A percentile compares a stretch with the other conserved stretches of the same genome.
Evolutionary conservation across 2,329 filamentous ascomycete genomes (phyloP).

Genomic region (Colletotrichum orbiculare): DNA sequence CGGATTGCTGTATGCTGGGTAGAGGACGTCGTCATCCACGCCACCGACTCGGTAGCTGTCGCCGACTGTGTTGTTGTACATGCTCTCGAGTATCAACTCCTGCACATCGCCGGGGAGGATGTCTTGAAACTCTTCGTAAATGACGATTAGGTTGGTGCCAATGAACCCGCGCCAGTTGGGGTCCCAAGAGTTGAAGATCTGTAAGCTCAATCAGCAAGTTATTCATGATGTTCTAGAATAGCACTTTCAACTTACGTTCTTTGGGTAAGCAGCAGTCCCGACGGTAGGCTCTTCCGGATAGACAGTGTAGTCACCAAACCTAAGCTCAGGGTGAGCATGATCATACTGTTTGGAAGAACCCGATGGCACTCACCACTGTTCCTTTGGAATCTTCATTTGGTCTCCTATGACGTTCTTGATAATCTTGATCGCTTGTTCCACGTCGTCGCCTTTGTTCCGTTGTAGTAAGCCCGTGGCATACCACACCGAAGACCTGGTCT

Average conservation of each 20-base stretch:
- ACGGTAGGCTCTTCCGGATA: slow-evolving; percentile 68
- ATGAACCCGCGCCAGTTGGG: slow-evolving; percentile 74
- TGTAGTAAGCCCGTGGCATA: slow-evolving; percentile 68
- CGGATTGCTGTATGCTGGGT: slow-evolving; percentile 51
- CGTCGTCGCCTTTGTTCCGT: slow-evolving; percentile 61
- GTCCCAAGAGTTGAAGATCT: slow-evolving; percentile 68
- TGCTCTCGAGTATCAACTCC: slow-evolving; percentile 60
- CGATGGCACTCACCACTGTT: slow-evolving; percentile 41
- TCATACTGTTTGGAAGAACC: slow-evolving; percentile 54
- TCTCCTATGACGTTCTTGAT: slow-evolving; percentile 62
- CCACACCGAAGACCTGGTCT: slow-evolving; percentile 67
- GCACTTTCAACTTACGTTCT: slow-evolving; percentile 1
- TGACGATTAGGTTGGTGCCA: slow-evolving; percentile 67
- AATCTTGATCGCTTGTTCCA: slow-evolving; percentile 61
- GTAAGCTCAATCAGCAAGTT: slow-evolving; percentile 27
- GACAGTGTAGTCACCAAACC: slow-evolving; percentile 54
- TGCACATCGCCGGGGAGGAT: slow-evolving; percentile 51
- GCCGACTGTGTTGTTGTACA: slow-evolving; percentile 66
- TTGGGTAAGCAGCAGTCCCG: slow-evolving; percentile 61
- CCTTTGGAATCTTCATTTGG: slow-evolving; percentile 61
- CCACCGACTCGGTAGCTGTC: slow-evolving; percentile 71
- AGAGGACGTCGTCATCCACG: slow-evolving; percentile 46
- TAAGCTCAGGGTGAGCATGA: background rate
- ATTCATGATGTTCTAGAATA: background rate
- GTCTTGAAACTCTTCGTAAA: slow-evolving; percentile 66